Percentiles rank a stretch among this genome's conserved stretches.
Evolutionary conservation across 1,284 basidiomycete genomes (phyloP).

Genomic region (Phylloboletellus chloephorus): DNA sequence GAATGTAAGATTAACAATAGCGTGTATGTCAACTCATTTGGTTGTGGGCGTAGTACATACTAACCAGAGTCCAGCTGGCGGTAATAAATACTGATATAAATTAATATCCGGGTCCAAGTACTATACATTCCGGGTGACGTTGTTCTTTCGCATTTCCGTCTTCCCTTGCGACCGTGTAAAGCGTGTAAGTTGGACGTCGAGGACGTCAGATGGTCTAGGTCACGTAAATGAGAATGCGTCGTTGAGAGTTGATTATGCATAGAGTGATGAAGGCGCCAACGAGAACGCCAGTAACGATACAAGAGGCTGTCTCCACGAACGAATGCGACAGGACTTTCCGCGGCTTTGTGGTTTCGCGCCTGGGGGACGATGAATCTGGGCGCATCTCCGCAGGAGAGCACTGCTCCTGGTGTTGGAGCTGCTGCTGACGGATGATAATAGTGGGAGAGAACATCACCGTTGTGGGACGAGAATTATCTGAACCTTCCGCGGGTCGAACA

Average conservation of each 20-base stretch:
- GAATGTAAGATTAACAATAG: too few species aligned
- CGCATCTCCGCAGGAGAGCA: slow-evolving; percentile 8
- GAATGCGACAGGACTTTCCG: slow-evolving; percentile 26
- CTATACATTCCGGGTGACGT: slow-evolving; percentile 15
- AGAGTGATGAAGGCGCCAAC: slow-evolving; percentile 51
- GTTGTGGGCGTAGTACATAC: too few species aligned
- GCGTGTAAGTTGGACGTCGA: background rate
- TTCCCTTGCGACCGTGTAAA: background rate
- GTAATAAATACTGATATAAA: slow-evolving; percentile 30
- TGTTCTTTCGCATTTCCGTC: slow-evolving; percentile 6
- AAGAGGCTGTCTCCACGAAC: slow-evolving; percentile 43
- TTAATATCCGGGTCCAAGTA: slow-evolving; percentile 15
- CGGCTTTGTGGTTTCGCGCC: slow-evolving; percentile 11
- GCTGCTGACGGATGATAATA: slow-evolving; percentile 26
- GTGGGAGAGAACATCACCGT: slow-evolving; percentile 26
- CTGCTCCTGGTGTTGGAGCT: slow-evolving; percentile 14
- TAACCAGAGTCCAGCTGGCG: slow-evolving; percentile 11
- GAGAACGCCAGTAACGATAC: slow-evolving; percentile 49
- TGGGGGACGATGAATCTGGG: slow-evolving; percentile 8
- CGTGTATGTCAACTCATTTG: background rate
- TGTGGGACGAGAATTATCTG: slow-evolving; percentile 6
- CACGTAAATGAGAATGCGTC: slow-evolving; percentile 43
- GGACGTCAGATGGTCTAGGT: slow-evolving; percentile 17
- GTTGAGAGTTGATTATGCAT: slow-evolving; percentile 45
- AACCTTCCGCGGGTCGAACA: slow-evolving; percentile 3